Base-by-base conservation (phyloP, 139 green algal genomes). In the Pycnococcus provasolii region DNA sequence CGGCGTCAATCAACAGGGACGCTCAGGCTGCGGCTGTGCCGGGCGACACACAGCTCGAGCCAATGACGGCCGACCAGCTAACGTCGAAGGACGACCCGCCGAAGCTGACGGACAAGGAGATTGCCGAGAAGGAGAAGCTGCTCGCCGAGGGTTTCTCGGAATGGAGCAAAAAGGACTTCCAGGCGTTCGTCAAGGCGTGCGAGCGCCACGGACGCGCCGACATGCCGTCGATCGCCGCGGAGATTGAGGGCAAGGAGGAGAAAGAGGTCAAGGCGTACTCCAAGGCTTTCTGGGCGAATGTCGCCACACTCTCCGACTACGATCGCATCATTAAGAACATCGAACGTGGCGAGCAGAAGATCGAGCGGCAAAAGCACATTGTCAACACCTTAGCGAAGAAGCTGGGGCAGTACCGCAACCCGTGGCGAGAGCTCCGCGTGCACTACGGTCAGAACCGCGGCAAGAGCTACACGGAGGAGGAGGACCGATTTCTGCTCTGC, bases 401-500 rank as follows among this genome's bases (percentile, higher is more conserved):
- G 86, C 79, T 99, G 72, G 85, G 86, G 44, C 73, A 80, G 48
- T 97, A 97, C 85, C 81, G 81, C 44, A 97, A 99, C 85, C 94
- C 94, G 15, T 97, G 90, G 93, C 80, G 84, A 48, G 88, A 91
- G 52, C 77, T 92, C 60, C 86, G 87, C 70, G 72, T 88, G 43
- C 0, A 44, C 1, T 67, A 67, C 47, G 67, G 50, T 72, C 79
- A 88, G 63, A 94, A 91, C 84, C 95, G 95, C 79, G 89, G 91
- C 75, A 97, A 97, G 80, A 86, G 89, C 0, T 99, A 92, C 82
- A 97, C 87, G 7, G 94, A 99, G 83, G 94, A 99, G 72, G 92
- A 96, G 83, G 94, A 99, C 77, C 80, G 94, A 62, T 99, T 98
- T 84, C 85, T 99, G 72, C 57, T 83, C 53, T 99, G 93, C 85